These are phyloP conservation scores for Fusarium verticillioides DNA, from an alignment of 2,329 filamentous ascomycete genomes.

Conservation along the genomic window DNA sequence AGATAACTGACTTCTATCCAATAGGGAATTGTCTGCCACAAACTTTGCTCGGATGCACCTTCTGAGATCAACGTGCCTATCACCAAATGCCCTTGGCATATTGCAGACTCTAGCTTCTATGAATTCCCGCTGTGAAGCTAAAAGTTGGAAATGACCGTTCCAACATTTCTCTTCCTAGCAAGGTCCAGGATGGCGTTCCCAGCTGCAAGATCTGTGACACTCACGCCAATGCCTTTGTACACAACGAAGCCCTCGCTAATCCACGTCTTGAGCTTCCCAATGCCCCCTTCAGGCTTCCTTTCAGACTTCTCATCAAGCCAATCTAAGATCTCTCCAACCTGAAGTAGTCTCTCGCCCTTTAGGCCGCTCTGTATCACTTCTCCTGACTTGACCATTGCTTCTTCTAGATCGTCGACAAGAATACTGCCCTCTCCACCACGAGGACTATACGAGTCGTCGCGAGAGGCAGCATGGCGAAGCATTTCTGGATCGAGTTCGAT, in stretches of 20 bases:
- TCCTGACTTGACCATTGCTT: slow-evolving; percentile 71
- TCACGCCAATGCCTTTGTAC: slow-evolving; percentile 43
- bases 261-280: slow-evolving; percentile 11
- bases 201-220: slow-evolving; percentile 50
- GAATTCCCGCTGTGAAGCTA: neutral
- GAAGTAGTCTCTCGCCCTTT: slow-evolving; percentile 66
- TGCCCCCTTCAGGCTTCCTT: neutral
- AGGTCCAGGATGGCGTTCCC: slow-evolving; percentile 45
- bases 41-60: neutral
- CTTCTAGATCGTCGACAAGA: slow-evolving; percentile 66
- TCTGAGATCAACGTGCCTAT: rapidly evolving
- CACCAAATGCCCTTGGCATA: too few species aligned
- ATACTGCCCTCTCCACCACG: slow-evolving; percentile 38
- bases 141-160: slow-evolving; percentile 16
- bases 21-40: rapidly evolving
- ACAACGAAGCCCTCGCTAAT: slow-evolving; percentile 42
- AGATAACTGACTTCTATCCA: neutral
- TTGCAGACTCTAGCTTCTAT: neutral
- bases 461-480: slow-evolving; percentile 47
- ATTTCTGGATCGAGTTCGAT: slow-evolving; percentile 73
- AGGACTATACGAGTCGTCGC: slow-evolving; percentile 3
- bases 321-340: slow-evolving; percentile 62
- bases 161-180: slow-evolving; percentile 32
- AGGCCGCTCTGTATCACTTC: slow-evolving; percentile 73
- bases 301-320: neutral